Evolutionary conservation across 495 filamentous ascomycete species (phyloP).

Genomic region (Tuber indicum): DNA sequence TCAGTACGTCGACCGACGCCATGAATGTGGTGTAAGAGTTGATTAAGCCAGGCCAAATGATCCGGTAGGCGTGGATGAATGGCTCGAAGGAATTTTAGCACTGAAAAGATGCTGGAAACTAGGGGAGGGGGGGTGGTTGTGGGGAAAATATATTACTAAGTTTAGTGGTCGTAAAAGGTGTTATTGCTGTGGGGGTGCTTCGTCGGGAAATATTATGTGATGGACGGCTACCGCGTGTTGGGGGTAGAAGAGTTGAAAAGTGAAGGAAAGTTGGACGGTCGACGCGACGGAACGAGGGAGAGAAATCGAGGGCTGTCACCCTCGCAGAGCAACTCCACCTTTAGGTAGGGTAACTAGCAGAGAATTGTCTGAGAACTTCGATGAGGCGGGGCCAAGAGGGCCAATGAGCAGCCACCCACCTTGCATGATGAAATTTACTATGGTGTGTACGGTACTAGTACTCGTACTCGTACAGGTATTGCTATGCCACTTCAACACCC

Average conservation of each 20-base stretch:
- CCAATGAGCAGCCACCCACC: not conserved
- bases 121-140: not conserved
- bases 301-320: not conserved
- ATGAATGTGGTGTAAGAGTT: conserved; percentile 11
- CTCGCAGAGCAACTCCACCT: not conserved
- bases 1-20: conserved; percentile 41
- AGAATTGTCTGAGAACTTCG: not conserved
- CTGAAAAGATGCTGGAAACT: not conserved
- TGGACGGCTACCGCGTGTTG: not conserved
- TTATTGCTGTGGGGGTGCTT: not conserved
- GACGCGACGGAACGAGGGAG: not conserved
- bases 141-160: not conserved
- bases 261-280: not conserved
- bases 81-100: not conserved
- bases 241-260: not conserved
- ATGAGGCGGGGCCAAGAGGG: not conserved
- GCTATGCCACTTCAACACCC: too few relatives aligned
- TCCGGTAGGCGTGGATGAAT: not conserved
- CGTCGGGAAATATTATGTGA: not conserved
- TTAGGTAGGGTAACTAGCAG: not conserved
- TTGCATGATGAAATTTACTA: not conserved
- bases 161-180: not conserved
- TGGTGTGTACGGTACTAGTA: not conserved
- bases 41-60: not conserved
- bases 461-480: too few relatives aligned